phyloP scores from a whole-genome alignment of 176 grass and related monocot genomes.

The Aegilops tauschii region DNA sequence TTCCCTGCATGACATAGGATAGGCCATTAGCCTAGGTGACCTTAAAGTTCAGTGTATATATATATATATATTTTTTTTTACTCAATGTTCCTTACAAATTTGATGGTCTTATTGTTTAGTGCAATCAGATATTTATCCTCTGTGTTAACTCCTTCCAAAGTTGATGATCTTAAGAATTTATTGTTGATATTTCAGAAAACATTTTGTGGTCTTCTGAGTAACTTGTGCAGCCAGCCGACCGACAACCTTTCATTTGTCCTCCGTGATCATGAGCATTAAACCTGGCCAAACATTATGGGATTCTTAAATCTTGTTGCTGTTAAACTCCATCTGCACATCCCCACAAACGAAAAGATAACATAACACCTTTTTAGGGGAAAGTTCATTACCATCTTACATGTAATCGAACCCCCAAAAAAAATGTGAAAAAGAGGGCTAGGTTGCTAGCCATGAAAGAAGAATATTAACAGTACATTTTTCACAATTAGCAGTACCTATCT shows the following conservation, averaged over 20 bases:
- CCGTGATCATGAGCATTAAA: background rate
- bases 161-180: background rate
- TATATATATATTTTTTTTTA: background rate
- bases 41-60: conserved; percentile 14
- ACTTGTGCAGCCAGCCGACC: background rate
- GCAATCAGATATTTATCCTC: conserved; percentile 13
- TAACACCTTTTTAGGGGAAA: background rate
- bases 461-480: background rate
- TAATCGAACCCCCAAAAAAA: background rate
- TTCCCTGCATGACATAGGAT: conserved; percentile 1
- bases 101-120: background rate
- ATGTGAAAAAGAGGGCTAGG: background rate
- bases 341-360: background rate
- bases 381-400: background rate
- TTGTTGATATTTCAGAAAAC: background rate
- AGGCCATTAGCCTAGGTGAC: background rate
- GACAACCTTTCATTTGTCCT: background rate
- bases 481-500: background rate
- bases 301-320: background rate
- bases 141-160: background rate
- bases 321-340: background rate
- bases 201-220: background rate
- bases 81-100: background rate
- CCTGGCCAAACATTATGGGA: background rate
- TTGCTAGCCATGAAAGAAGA: background rate